Base-by-base conservation (phyloP, 495 filamentous ascomycete species). In the Daldinia concentrica region DNA sequence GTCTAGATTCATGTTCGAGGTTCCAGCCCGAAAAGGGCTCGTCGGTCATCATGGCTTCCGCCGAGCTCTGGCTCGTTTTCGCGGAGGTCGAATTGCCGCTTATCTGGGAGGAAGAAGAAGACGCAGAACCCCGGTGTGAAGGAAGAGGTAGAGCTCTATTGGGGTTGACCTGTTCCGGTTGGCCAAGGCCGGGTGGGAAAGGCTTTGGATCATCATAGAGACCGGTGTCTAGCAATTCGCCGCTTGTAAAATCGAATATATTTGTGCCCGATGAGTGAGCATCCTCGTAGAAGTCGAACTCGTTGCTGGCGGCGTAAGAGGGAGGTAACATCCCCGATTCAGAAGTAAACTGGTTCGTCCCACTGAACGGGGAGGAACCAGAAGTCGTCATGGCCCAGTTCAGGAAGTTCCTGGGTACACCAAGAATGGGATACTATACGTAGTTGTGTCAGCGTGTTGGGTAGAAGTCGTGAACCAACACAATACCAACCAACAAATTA, bases 91-190 rank as follows among this genome's bases (percentile, higher is more conserved):
- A 74, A 37, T 62, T 57, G 11, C 54, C 68, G 19, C 71, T 76
- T 27, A 37, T 56, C 22, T 41, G 24, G 15, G 76, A 76, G 11
- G 74, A 76, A 8, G 73, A 76, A 6, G 76, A 78, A 4, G 76
- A 78, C 12, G 76, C 68, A 41, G 75, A 78, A 15, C 76, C 71
- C 22, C 74, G 68, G 34, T 78, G 76, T 11, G 74, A 72, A 17
- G 61, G 39, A 14, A 70, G 54, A 1, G 63, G 30, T 17, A 41
- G 30, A 22, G 27, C 4, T 34, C 45, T 63, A n/a, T 68, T 71
- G 6, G 22, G 26, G 48, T 59, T 66, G 52, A 41, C 14, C 41
- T 62, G 64, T 27, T 48, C 15, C 5, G 60, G n/a, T 5, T 58
- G 37, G 12, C 43, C 45, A 41, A 56, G 37, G n/a, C 57, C 66